Evolutionary conservation across 305 asterid species (phyloP), one percentile per base, ranked within the genome.

Genomic region (Stenogyne calaminthoides): DNA sequence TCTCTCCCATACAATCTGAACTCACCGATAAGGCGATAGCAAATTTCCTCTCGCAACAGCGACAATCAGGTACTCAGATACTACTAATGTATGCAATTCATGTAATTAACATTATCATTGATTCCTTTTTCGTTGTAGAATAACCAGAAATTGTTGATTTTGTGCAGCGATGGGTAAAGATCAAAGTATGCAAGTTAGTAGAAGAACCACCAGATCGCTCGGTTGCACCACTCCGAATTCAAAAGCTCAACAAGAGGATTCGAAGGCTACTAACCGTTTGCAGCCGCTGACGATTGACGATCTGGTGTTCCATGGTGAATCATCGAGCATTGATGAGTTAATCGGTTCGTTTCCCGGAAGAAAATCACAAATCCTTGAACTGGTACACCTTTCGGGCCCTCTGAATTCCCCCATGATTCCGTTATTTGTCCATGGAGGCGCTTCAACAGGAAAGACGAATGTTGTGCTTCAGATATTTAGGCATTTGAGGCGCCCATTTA

Each of bases 401-500:
- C 16, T 78, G 78, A 75, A 92, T 84, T 90, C 92, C 58, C 93
- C 98, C 6, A 81, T 89, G 86, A 52, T 84, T 67, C 96, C 99
- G 1, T 71, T 89, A 40, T 86, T 94, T 22, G 72, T 92, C 36
- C 88, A 94, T 29, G 98, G 98, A 67, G 92, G 97, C 51, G 75
- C 96, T 64, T 94, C 97, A 9, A 90, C 91, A 0, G 97, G 99
- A 46, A 95, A 95, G 79, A 95, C 97, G 12, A 88, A 91, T 67
- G 57, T 77, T 46, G 58, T 84, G 67, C 92, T 94, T 25, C 80
- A 86, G 80, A 80, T 75, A 64, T 89, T 95, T 75, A 77, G 82
- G 79, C 84, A 86, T 73, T 39, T 95, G 81, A 85, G 84, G 4
- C 96, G 98, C 32, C 99, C 96, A 0, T 88, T 90, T 72, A 77